Base-by-base conservation (phyloP, 192 early-diverging fungal genomes). In the Diversispora epigaea region DNA sequence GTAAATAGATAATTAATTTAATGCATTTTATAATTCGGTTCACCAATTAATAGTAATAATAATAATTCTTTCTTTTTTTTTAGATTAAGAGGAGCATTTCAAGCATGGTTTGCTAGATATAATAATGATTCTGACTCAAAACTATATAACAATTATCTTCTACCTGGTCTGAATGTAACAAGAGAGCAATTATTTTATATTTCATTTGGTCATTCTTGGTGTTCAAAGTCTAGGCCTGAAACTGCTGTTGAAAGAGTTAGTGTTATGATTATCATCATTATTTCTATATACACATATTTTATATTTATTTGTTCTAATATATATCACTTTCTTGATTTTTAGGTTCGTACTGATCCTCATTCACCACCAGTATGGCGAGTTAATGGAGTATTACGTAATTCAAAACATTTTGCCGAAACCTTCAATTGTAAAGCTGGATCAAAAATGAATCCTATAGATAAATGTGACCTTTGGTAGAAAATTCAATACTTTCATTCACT, bases 171-270 rank as follows among this genome's bases (percentile, higher is more conserved):
- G 55, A 67, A 84, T n/a, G 80, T 88, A 32, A 77, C 87, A 4
- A 77, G 80, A 7, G 85, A 90, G 17, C 89, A 92, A 76, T 50
- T 91, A 9, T 93, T 90, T 67, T 92, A 85, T 78, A 76, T 93
- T 61, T 80, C 84, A 22, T 92, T 88, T 83, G 91, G 81, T 4
- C 87, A 89, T 64, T 82, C 87, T 2, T 93, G 92, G 92, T 93
- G 92, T 70, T 78, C 76, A 25, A 77, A 80, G 9, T 58, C 75
- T 4, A 82, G 80, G 65, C 84, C 78, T 22, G 83, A 74, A 46
- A 78, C 64, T 17, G 84, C 86, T 14, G 79, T 83, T 41, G 80
- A 84, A 73, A 41, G 67, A 50, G 84, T 84, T 83, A 77, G 78
- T 71, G n/a, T 41, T 15, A 22, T 65, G 50, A 43, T 25, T 32